Conservation (phyloP, 2,329 filamentous ascomycete species). For the Fusarium sulawesiense region DNA sequence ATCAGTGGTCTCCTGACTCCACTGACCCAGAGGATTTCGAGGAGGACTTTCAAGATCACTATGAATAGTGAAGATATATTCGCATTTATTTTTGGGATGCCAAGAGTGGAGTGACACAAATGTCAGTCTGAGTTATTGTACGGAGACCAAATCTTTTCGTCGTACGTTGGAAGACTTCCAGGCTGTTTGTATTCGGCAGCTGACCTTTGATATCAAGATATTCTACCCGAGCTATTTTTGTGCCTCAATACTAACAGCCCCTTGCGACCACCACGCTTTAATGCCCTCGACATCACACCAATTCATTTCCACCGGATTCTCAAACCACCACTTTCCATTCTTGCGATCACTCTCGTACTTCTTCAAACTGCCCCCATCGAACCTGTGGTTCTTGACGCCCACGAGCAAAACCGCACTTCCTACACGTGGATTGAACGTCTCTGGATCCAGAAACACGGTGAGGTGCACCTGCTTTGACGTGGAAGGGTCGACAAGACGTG, state of each 20-base stretch:
- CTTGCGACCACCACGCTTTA: conserved; percentile 58
- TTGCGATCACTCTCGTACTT: conserved; percentile 57
- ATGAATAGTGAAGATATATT: background rate
- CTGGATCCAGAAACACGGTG: conserved; percentile 66
- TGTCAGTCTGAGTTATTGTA: background rate
- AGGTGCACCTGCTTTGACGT: conserved; percentile 64
- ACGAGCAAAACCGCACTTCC: conserved; percentile 64
- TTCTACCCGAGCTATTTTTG: background rate
- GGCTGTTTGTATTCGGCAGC: background rate
- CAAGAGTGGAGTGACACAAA: background rate
- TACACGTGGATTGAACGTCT: conserved; percentile 58
- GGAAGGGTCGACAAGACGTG: conserved; percentile 63
- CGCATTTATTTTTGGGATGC: background rate
- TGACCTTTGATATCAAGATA: background rate
- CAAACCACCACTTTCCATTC: conserved; percentile 62
- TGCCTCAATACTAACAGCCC: conserved; percentile 20
- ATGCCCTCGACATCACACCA: conserved; percentile 64
- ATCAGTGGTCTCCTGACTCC: background rate
- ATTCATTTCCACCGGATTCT: conserved; percentile 57
- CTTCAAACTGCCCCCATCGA: conserved; percentile 60
- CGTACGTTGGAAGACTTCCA: background rate
- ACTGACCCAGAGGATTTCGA: background rate
- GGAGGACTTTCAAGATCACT: background rate
- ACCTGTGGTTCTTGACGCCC: conserved; percentile 68
- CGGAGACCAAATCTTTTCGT: background rate